Conservation (phyloP, 2,329 filamentous ascomycete genomes). For the Cladobotryum protrusum region DNA sequence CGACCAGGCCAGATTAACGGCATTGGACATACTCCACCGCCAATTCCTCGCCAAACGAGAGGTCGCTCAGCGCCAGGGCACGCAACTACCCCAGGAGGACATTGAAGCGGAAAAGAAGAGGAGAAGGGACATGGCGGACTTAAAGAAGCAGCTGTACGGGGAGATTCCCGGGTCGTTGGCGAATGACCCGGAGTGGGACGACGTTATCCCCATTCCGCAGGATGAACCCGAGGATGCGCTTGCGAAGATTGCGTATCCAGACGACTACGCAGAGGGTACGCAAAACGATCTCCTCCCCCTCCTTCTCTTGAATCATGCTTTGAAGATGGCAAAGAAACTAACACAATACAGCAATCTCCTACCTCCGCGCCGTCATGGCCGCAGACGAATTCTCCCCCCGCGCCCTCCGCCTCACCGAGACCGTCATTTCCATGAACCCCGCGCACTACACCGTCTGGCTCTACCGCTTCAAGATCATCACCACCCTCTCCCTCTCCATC, state of each 20-base stretch:
- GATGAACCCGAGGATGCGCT: constrained; percentile 79
- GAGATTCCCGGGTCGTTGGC: constrained; percentile 39
- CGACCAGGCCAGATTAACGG: constrained; percentile 37
- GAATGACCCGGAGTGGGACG: constrained; percentile 72
- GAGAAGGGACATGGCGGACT: constrained; percentile 44
- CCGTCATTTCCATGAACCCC: constrained; percentile 88
- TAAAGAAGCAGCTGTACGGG: constrained; percentile 49
- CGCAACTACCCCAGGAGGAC: constrained; percentile 32
- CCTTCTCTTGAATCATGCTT: constrained; percentile 6
- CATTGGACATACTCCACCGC: constrained; percentile 38
- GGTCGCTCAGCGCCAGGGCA: constrained; percentile 17
- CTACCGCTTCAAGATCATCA: constrained; percentile 77
- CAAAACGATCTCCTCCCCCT: constrained; percentile 6
- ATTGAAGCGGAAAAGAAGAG: constrained; percentile 40
- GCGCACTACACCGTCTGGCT: constrained; percentile 99
- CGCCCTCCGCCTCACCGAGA: constrained; percentile 73
- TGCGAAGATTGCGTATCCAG: constrained; percentile 85
- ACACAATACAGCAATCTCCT: constrained; percentile 64
- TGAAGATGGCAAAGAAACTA: background rate
- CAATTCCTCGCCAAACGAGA: constrained; percentile 37
- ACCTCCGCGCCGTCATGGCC: constrained; percentile 91
- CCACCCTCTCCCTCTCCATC: constrained; percentile 58
- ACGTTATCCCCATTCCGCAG: constrained; percentile 75
- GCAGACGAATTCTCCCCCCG: constrained; percentile 75
- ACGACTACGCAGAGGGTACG: constrained; percentile 76